A percentile compares a stretch with the other conserved stretches of the same genome.
phyloP scores from a whole-genome alignment of 2,329 filamentous ascomycete species.

The Graphilbum fragrans region DNA sequence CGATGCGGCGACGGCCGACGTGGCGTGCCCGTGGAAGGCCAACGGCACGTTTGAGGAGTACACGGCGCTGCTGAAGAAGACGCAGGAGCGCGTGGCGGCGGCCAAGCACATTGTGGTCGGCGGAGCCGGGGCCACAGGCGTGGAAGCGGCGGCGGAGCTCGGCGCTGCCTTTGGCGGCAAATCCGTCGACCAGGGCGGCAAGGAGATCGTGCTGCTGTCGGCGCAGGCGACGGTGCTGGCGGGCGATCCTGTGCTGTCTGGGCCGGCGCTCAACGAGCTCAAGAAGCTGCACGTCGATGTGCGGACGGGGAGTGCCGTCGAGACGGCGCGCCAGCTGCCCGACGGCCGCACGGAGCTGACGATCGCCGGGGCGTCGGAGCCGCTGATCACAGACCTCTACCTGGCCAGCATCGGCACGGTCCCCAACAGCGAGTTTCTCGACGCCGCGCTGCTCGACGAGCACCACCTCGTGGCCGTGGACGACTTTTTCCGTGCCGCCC shows the following conservation, averaged over 20 bases:
- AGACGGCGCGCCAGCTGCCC: constrained; percentile 16
- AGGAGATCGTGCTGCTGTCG: constrained; percentile 37
- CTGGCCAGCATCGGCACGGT: constrained; percentile 41
- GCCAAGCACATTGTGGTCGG: constrained; percentile 43
- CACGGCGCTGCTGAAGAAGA: constrained; percentile 24
- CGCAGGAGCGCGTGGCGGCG: constrained; percentile 25
- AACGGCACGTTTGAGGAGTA: constrained; percentile 32
- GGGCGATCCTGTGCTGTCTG: constrained; percentile 28
- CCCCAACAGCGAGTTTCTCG: constrained; percentile 43
- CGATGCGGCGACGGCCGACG: constrained; percentile 13
- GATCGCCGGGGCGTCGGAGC: constrained; percentile 31
- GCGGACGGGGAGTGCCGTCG: constrained; percentile 27
- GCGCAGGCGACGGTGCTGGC: constrained; percentile 27
- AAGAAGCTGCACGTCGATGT: constrained; percentile 39
- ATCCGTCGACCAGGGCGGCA: constrained; percentile 9
- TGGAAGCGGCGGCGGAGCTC: constrained; percentile 44
- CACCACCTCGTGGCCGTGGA: constrained; percentile 33
- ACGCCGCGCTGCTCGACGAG: constrained; percentile 31
- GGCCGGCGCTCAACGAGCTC: constrained; percentile 34
- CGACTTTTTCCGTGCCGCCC: constrained; percentile 34
- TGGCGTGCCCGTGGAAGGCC: constrained; percentile 36
- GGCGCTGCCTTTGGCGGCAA: constrained; percentile 30
- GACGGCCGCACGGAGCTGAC: constrained; percentile 35
- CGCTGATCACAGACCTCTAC: constrained; percentile 33
- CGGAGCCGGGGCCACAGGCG: constrained; percentile 42